Evolutionary conservation across 2,329 filamentous ascomycete species (phyloP).

Genomic region (Cadophora sp.): DNA sequence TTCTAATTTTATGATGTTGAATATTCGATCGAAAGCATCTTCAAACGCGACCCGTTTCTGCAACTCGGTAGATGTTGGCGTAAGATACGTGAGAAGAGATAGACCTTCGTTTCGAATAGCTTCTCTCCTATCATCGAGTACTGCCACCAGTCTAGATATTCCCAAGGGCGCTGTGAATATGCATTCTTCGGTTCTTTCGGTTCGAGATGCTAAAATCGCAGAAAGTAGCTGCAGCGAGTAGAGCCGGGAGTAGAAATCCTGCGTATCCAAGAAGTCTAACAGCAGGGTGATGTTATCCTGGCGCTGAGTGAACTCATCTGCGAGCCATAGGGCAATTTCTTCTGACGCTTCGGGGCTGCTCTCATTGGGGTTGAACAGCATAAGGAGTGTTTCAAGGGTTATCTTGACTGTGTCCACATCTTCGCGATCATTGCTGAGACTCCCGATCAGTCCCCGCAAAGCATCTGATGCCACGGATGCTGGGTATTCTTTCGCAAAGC

Average conservation of each 20-base stretch:
- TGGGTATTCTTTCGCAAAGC: slow-evolving; percentile 95
- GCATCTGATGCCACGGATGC: slow-evolving; percentile 94
- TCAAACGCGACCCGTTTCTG: slow-evolving; percentile 97
- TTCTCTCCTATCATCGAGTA: slow-evolving; percentile 85
- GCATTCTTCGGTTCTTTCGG: slow-evolving; percentile 93
- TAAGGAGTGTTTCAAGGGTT: slow-evolving; percentile 91
- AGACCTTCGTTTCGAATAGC: slow-evolving; percentile 88
- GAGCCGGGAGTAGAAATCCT: slow-evolving; percentile 88
- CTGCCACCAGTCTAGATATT: slow-evolving; percentile 82
- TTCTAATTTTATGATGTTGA: slow-evolving; percentile 81
- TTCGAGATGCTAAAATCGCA: slow-evolving; percentile 83
- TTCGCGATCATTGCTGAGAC: slow-evolving; percentile 84
- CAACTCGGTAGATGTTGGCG: slow-evolving; percentile 83
- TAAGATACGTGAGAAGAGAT: slow-evolving; percentile 85
- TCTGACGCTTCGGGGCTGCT: slow-evolving; percentile 90
- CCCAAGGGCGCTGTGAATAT: slow-evolving; percentile 88
- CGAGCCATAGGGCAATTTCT: slow-evolving; percentile 94
- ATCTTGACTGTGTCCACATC: slow-evolving; percentile 97
- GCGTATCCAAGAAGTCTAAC: slow-evolving; percentile 84
- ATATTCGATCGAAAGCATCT: slow-evolving; percentile 88
- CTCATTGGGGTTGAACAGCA: slow-evolving; percentile 80
- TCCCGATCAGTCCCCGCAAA: slow-evolving; percentile 85
- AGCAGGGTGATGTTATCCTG: slow-evolving; percentile 96
- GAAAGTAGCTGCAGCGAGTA: slow-evolving; percentile 91
- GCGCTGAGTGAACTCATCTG: slow-evolving; percentile 96